Evolutionary conservation across 495 filamentous ascomycete genomes (phyloP), one percentile per base, ranked within the genome.

Genomic region (Clavariopsis aquatica): DNA sequence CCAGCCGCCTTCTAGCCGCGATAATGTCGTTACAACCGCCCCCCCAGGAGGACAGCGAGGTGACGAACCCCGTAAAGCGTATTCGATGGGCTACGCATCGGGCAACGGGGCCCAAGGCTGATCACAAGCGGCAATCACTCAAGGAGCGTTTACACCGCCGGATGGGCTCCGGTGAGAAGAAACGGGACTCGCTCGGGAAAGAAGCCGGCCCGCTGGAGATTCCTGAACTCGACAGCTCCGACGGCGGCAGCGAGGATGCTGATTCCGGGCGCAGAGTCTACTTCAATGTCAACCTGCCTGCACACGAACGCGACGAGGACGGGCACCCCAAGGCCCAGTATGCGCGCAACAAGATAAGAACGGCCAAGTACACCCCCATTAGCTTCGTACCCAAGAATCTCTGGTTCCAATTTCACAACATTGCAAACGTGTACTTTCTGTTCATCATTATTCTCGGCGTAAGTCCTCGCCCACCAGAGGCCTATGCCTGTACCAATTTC

Each of bases 341-440:
- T 75, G 83, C 87, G 38, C 81, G 94, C 60, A 99, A 99, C 80
- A 99, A 99, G 79, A 96, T 99, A 72, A 84, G 95, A 38, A 99
- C 95, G 2, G 89, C 95, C 54, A 98, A 97, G 75, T 99, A 97
- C 76, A 98, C 95, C 3, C 86, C 95, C 15, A 77, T 99, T 55
- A 95, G 89, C 67, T 99, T 99, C 78, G 76, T 98, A n/a, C 95
- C 95, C 10, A 97, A 98, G 78, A 96, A 99, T 75, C 74, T 98
- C 58, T 99, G 86, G 83, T 87, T 94, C 61, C 95, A 99, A 75
- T 98, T 99, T 74, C 93, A 98, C 78, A 98, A 98, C 75, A 90
- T 99, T 68, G 95, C 95, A 57, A 99, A 98, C 76, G 86, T 98
- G 41, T 99, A 96, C 76, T 99, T 99, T 82, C 81, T 98, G 58